Percentiles rank a stretch among this genome's conserved stretches.
Conservation (phyloP, 805 yeast genomes). For the Komagataella pastoris region DNA sequence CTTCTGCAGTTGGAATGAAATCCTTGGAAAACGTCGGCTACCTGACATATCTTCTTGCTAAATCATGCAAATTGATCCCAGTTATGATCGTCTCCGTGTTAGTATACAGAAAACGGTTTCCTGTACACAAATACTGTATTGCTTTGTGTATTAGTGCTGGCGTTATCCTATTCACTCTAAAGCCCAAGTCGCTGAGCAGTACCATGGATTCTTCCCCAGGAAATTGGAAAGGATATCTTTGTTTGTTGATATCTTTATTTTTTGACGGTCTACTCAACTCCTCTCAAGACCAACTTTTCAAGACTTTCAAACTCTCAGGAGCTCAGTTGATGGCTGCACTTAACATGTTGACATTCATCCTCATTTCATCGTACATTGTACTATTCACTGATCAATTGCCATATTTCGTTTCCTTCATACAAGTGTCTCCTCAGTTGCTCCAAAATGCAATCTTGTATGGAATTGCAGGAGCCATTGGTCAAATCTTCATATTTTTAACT, state of each 20-base stretch:
- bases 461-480: conserved; percentile 80
- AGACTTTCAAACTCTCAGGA: conserved; percentile 44
- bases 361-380: conserved; percentile 37
- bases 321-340: conserved; percentile 76
- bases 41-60: conserved; percentile 72
- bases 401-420: conserved; percentile 35
- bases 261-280: conserved; percentile 91
- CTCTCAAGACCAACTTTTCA: conserved; percentile 79
- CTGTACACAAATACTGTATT: conserved; percentile 63
- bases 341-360: conserved; percentile 27
- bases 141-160: conserved; percentile 75
- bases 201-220: conserved; percentile 11
- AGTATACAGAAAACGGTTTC: conserved; percentile 59
- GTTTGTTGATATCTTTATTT: conserved; percentile 49
- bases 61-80: conserved; percentile 88
- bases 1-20: conserved; percentile 74
- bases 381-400: conserved; percentile 33
- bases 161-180: conserved; percentile 62
- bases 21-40: conserved; percentile 78
- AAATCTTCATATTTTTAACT: conserved; percentile 81
- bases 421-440: conserved; percentile 31
- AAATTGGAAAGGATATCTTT: conserved; percentile 44
- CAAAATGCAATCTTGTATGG: conserved; percentile 55
- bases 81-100: conserved; percentile 77
- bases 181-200: conserved; percentile 20